These are phyloP conservation scores for Globisporangium canariense DNA, from an alignment of 352 stramenopile genomes.

Conservation along the genomic window DNA sequence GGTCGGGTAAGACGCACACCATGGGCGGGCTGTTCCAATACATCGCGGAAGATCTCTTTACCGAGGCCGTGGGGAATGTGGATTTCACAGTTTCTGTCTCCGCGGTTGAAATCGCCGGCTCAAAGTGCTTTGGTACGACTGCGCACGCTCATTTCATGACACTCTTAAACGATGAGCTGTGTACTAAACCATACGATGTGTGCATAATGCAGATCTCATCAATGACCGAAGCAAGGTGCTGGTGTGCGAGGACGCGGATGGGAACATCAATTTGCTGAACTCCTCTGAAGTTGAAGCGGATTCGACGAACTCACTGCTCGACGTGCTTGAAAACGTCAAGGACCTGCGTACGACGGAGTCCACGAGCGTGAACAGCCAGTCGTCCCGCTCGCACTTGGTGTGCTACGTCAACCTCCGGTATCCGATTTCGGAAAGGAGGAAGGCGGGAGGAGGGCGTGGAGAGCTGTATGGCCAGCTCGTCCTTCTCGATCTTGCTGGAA, in stretches of 20 bases:
- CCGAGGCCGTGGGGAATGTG: constrained; percentile 39
- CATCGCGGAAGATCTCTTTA: constrained; percentile 68
- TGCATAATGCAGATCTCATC: constrained; percentile 34
- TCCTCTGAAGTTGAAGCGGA: constrained; percentile 44
- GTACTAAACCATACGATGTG: background rate
- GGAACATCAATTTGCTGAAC: constrained; percentile 64
- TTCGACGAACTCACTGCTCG: constrained; percentile 59
- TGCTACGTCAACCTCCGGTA: constrained; percentile 58
- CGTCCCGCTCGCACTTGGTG: constrained; percentile 66
- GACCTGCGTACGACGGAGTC: constrained; percentile 70
- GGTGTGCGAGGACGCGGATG: constrained; percentile 68
- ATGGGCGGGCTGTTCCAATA: constrained; percentile 85
- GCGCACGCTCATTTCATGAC: too few relatives aligned
- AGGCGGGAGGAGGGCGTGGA: constrained; percentile 14
- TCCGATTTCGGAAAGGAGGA: constrained; percentile 6
- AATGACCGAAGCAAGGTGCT: constrained; percentile 49
- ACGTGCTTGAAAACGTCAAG: constrained; percentile 64
- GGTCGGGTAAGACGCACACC: constrained; percentile 76
- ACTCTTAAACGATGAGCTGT: background rate
- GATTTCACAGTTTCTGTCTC: constrained; percentile 48
- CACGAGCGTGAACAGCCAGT: constrained; percentile 77
- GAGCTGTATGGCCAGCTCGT: constrained; percentile 48
- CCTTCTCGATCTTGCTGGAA: constrained; percentile 65
- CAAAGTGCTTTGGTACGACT: constrained; percentile 56
- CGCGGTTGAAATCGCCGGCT: constrained; percentile 57